Percentiles rank a stretch among this genome's conserved stretches.
Evolutionary conservation across 2,329 filamentous ascomycete species (phyloP).

Genomic region (Diaporthe ilicicola): DNA sequence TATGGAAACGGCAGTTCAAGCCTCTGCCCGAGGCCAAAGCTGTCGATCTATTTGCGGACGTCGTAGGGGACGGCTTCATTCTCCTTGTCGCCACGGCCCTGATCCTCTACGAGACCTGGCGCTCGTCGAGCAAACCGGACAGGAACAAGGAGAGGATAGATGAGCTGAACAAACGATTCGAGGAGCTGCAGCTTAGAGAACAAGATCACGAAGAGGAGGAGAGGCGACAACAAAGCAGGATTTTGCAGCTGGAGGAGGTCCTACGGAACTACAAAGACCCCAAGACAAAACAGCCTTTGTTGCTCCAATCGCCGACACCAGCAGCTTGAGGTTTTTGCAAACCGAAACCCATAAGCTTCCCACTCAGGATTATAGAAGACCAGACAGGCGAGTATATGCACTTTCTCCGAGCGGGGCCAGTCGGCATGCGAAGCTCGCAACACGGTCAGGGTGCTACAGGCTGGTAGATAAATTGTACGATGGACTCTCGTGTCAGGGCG

Average conservation of each 20-base stretch:
- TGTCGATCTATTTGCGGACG: conserved; percentile 73
- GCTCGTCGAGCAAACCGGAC: conserved; percentile 68
- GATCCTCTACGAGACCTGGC: conserved; percentile 70
- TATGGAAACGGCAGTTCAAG: conserved; percentile 71
- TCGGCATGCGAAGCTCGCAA: not conserved
- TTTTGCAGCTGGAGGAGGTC: conserved; percentile 63
- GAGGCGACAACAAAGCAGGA: conserved; percentile 53
- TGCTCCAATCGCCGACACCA: conserved; percentile 51
- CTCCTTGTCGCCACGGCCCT: conserved; percentile 64
- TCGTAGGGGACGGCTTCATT: conserved; percentile 71
- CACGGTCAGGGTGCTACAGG: not conserved
- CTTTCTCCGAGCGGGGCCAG: not conserved
- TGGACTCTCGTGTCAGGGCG: not conserved
- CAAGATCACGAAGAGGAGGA: conserved; percentile 60
- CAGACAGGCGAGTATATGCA: not conserved
- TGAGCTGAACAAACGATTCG: conserved; percentile 56
- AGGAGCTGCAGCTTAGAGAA: conserved; percentile 59
- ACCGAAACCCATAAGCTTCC: not conserved
- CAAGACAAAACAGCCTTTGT: conserved; percentile 63
- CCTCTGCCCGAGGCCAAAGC: conserved; percentile 71
- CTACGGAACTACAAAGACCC: conserved; percentile 61
- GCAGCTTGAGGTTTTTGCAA: conserved; percentile 29
- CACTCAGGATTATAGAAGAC: not conserved
- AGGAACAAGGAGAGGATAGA: conserved; percentile 61
- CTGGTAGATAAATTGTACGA: not conserved